phyloP scores from a whole-genome alignment of 2,329 filamentous ascomycete genomes.

The Calonectria pseudoreteaudii region DNA sequence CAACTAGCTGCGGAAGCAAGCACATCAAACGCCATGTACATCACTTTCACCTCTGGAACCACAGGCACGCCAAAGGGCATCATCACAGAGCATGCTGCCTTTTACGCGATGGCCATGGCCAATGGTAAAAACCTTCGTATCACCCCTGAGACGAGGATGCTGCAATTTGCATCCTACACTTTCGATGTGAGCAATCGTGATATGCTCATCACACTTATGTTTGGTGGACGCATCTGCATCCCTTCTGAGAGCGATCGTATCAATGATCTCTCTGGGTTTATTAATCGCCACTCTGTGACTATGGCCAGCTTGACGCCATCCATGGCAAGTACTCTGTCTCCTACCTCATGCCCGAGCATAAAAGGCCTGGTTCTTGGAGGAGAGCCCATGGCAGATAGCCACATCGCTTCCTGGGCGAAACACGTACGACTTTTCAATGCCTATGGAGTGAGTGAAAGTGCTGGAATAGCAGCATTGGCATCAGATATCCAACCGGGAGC shows the following conservation, averaged over 20 bases:
- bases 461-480: background rate
- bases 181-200: conserved; percentile 12
- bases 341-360: background rate
- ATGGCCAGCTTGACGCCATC: background rate
- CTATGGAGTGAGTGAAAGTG: background rate
- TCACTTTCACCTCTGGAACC: background rate
- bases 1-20: background rate
- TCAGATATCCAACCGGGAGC: background rate
- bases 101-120: conserved; percentile 5
- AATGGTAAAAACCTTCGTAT: background rate
- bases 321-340: background rate
- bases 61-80: background rate
- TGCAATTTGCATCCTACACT: conserved; percentile 10
- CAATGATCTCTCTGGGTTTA: background rate
- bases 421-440: background rate
- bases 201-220: conserved; percentile 6
- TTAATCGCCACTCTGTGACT: background rate
- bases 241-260: conserved; percentile 5
- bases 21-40: background rate
- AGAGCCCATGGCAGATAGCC: background rate
- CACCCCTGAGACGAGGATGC: background rate
- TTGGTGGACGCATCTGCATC: conserved; percentile 12
- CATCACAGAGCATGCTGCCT: background rate
- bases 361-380: background rate
- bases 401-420: background rate